Evolutionary conservation across 2,329 filamentous ascomycete genomes (phyloP).

Genomic region (Cladophialophora yegresii): DNA sequence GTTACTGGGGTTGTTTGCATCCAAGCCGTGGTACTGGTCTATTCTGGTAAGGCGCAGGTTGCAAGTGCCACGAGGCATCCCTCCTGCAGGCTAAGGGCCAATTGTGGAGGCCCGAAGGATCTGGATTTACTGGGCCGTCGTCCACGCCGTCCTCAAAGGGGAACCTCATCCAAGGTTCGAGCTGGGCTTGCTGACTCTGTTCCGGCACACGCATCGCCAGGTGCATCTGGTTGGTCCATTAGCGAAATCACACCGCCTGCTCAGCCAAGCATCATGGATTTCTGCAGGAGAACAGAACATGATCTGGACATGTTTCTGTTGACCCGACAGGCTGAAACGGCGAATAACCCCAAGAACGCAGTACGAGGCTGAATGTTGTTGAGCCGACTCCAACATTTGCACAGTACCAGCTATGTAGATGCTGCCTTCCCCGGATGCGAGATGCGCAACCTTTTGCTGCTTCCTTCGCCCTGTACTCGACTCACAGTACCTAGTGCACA

Average conservation of each 20-base stretch:
- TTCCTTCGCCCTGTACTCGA: no score
- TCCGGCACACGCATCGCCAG: constrained; percentile 6
- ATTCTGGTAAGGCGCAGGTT: constrained; percentile 2
- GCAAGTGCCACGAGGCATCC: constrained; percentile 16
- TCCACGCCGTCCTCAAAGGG: background rate
- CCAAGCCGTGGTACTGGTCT: constrained; percentile 4
- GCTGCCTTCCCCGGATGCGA: background rate
- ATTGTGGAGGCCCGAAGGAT: constrained; percentile 18
- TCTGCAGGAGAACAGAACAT: background rate
- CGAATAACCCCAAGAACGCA: background rate
- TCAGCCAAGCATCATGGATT: background rate
- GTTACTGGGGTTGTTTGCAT: background rate
- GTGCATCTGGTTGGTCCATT: constrained; percentile 16
- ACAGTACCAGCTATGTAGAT: background rate
- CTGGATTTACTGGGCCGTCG: constrained; percentile 11
- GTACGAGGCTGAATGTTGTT: background rate
- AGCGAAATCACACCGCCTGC: constrained; percentile 14
- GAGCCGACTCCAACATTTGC: background rate
- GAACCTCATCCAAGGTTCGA: background rate
- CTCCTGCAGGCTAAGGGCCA: constrained; percentile 1
- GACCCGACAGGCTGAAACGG: background rate
- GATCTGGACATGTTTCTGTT: background rate
- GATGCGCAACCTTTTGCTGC: background rate
- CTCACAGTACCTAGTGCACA: no score
- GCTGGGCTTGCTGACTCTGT: constrained; percentile 13